phyloP scores from a whole-genome alignment of 2,329 filamentous ascomycete genomes.

The Plectosphaerella cucumerina region DNA sequence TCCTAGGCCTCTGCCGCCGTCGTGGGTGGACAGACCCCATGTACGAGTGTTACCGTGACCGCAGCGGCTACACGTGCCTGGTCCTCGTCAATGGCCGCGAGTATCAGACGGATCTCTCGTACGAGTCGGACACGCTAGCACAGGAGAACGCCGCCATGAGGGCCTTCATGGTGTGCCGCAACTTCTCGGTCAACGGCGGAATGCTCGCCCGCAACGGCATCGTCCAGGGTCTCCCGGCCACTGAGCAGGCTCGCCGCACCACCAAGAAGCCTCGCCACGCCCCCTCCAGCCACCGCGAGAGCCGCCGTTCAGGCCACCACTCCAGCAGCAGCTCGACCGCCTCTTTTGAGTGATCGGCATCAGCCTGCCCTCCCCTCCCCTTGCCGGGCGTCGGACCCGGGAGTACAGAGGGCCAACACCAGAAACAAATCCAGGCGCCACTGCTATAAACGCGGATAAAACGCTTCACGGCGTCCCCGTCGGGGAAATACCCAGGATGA shows the following conservation, averaged over 20 bases:
- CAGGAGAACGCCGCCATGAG: constrained; percentile 93
- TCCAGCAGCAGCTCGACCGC: constrained; percentile 61
- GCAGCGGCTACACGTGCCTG: constrained; percentile 78
- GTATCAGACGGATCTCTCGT: constrained; percentile 86
- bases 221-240: constrained; percentile 60
- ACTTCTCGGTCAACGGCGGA: constrained; percentile 95
- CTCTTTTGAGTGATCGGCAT: constrained; percentile 46
- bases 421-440: neutral
- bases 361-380: neutral
- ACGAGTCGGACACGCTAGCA: constrained; percentile 76
- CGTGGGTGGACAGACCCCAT: constrained; percentile 89
- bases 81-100: constrained; percentile 95
- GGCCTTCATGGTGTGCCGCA: constrained; percentile 95
- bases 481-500: neutral
- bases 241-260: constrained; percentile 44
- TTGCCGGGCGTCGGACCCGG: neutral
- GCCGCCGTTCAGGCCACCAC: constrained; percentile 51
- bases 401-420: neutral
- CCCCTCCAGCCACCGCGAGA: constrained; percentile 39
- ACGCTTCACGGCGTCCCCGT: neutral
- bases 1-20: constrained; percentile 83
- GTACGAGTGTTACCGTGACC: constrained; percentile 76
- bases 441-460: neutral
- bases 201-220: constrained; percentile 73
- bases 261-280: constrained; percentile 48